Base-by-base conservation (phyloP, 768 basidiomycete genomes). In the Lactarius trivialis region DNA sequence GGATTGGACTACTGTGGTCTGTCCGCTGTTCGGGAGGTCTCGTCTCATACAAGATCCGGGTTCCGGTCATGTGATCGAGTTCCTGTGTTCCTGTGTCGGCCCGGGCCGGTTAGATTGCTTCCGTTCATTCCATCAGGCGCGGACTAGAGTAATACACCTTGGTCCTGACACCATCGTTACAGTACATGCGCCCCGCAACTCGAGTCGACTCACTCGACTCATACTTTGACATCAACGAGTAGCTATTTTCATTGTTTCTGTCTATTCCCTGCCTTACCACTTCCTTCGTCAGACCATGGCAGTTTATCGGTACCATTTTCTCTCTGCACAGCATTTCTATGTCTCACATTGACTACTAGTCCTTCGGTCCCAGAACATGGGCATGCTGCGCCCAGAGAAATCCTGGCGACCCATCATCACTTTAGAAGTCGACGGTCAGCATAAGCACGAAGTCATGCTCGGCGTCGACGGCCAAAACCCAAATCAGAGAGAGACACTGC, bases 381-480 rank as follows among this genome's bases (percentile, higher is more conserved):
- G 61, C 5, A 70, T 68, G 14, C 72, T 88, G 68, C 79, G 85
- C 43, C 77, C 81, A 0, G 86, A 85, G 60, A 85, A 78, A 68
- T 77, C 81, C 33, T 89, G 87, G 87, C 71, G 85, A 26, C 86
- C 88, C 1, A 82, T 89, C 41, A 74, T 90, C 55, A 77, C 80
- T 0, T 70, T 89, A 4, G 78, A 80, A 21, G 73, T 85, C 12
- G 83, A 82, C 60, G 77, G 80, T 6, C 78, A 81, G 30, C 73
- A 79, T n/a, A 60, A 55, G 6, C 78, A 83, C 60, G 88, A 89
- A 67, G 75, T 81, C 9, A 71, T 76, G 24, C 80, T 90, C 2
- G 88, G 88, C 0, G 75, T 75, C 21, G 86, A 90, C 59, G 88
- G 88, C 0, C 86, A 88, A 68, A 86, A 85, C 60, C 80, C 85